Conservation (phyloP, 2,329 filamentous ascomycete species). For the Zymoseptoria ardabiliae region DNA sequence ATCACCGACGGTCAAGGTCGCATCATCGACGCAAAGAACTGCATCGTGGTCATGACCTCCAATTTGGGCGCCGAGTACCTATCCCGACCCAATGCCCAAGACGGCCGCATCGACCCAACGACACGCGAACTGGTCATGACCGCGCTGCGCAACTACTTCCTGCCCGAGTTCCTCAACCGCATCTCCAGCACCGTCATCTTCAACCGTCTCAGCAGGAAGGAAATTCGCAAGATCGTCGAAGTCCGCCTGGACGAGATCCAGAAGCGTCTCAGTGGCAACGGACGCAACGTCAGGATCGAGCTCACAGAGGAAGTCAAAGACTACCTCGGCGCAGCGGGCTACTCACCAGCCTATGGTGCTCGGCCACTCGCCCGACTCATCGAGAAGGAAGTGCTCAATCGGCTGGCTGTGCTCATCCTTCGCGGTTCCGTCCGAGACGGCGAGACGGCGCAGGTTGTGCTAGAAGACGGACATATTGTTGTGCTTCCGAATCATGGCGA, state of each 20-base stretch:
- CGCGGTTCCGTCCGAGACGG: conserved; percentile 78
- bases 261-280: conserved; percentile 77
- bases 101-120: conserved; percentile 77
- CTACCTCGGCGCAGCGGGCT: conserved; percentile 83
- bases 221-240: conserved; percentile 95
- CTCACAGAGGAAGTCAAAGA: conserved; percentile 81
- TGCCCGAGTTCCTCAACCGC: conserved; percentile 97
- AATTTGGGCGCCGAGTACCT: conserved; percentile 94
- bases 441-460: conserved; percentile 70
- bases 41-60: conserved; percentile 98
- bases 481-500: conserved; percentile 78
- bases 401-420: conserved; percentile 82
- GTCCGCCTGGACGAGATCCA: conserved; percentile 83
- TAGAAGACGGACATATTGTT: conserved; percentile 70
- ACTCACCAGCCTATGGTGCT: conserved; percentile 92
- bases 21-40: conserved; percentile 91
- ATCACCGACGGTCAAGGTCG: conserved; percentile 97
- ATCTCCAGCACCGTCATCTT: conserved; percentile 97
- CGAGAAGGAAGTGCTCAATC: conserved; percentile 94
- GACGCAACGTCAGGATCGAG: conserved; percentile 76
- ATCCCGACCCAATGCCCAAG: conserved; percentile 65
- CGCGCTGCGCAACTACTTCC: conserved; percentile 87
- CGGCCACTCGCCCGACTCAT: conserved; percentile 82
- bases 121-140: conserved; percentile 87
- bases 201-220: conserved; percentile 81